Conservation (phyloP, 495 filamentous ascomycete species). For the Lasiosphaeriaceae sp. region DNA sequence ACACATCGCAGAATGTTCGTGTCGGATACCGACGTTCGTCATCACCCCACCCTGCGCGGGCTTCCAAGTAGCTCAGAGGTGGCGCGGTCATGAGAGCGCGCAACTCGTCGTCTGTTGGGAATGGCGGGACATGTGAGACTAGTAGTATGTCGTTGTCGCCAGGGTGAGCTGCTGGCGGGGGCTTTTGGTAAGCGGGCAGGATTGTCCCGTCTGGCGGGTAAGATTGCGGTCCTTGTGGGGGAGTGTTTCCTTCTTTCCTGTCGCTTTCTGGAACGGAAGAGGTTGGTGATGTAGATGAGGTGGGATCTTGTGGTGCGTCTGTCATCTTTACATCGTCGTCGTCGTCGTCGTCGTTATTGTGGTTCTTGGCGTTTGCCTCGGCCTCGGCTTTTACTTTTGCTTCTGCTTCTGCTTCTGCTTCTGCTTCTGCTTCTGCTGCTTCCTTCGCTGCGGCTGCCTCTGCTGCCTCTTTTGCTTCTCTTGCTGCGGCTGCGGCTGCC, state of each 20-base stretch:
- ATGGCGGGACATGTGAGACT: conserved; percentile 55
- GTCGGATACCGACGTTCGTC: conserved; percentile 47
- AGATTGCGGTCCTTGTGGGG: conserved; percentile 16
- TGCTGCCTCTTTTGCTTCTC: conserved; percentile 23
- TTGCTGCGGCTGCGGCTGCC: conserved; percentile 14
- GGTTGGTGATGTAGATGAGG: conserved; percentile 14
- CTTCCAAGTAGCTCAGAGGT: conserved; percentile 74
- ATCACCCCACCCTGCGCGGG: conserved; percentile 53
- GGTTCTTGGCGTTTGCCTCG: conserved; percentile 26
- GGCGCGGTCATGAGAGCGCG: conserved; percentile 64
- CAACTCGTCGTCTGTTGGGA: conserved; percentile 65
- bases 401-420: conserved; percentile 13
- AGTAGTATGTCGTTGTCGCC: conserved; percentile 61
- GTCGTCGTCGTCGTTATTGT: conserved; percentile 24
- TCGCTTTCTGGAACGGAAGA: neutral
- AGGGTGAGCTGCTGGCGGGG: conserved; percentile 35
- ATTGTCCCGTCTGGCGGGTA: conserved; percentile 30
- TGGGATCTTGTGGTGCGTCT: conserved; percentile 18
- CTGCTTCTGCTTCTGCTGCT: conserved; percentile 19
- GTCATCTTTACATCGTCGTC: conserved; percentile 34
- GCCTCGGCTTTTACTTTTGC: conserved; percentile 25
- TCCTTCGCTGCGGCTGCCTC: conserved; percentile 20
- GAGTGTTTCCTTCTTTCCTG: neutral
- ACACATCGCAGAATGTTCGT: conserved; percentile 78
- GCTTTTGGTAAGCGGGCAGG: conserved; percentile 26